Percentiles rank a stretch among this genome's conserved stretches.
Evolutionary conservation across 441 rosid genomes (phyloP).

Genomic region (Populus hybrid): DNA sequence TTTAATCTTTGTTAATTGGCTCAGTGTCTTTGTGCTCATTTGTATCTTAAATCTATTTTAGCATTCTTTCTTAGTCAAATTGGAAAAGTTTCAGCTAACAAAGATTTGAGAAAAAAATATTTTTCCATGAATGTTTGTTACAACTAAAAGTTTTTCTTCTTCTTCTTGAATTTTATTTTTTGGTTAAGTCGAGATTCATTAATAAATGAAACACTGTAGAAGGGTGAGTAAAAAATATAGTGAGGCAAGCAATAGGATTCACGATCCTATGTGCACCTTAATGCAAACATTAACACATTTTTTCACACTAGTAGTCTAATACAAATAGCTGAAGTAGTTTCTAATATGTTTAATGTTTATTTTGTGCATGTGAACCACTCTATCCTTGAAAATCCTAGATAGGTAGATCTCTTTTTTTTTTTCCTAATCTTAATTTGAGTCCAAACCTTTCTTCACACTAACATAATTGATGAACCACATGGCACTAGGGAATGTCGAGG

Average conservation of each 20-base stretch:
- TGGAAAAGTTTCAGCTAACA: neutral
- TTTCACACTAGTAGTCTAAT: neutral
- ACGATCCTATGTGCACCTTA: neutral
- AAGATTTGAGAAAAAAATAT: neutral
- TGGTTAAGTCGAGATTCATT: neutral
- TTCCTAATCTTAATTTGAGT: neutral
- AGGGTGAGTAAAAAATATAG: neutral
- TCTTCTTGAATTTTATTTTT: neutral
- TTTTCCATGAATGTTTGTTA: neutral
- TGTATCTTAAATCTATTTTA: neutral
- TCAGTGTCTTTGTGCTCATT: neutral
- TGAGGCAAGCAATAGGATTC: neutral
- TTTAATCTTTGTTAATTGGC: neutral
- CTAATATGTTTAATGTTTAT: neutral
- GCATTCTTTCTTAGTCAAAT: neutral
- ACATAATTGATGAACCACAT: neutral
- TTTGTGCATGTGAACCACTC: neutral
- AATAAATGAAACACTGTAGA: neutral
- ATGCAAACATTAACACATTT: neutral
- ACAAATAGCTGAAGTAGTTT: neutral
- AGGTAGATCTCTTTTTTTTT: neutral
- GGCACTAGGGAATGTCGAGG: neutral
- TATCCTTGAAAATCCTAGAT: neutral
- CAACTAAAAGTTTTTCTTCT: neutral
- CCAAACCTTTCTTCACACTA: neutral